Percentiles rank a stretch among this genome's conserved stretches.
phyloP scores from a whole-genome alignment of 2,329 filamentous ascomycete species.

The Emmonsia crescens region DNA sequence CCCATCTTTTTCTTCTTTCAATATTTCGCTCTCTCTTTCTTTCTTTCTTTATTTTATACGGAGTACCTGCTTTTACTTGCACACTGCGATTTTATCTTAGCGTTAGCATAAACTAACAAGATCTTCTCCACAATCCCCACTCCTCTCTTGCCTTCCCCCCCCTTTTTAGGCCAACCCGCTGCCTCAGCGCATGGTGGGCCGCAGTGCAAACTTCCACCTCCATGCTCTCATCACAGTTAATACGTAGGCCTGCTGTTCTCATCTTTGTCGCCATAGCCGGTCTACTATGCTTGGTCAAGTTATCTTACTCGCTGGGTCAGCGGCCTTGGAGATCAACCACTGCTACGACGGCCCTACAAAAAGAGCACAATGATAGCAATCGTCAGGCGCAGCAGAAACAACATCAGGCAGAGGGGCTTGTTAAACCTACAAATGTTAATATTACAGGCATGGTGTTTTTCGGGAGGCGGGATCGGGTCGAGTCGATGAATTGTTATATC shows the following conservation, averaged over 20 bases:
- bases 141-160: neutral
- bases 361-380: neutral
- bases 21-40: neutral
- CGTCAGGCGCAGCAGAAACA: neutral
- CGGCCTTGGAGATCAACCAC: neutral
- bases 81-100: neutral
- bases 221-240: neutral
- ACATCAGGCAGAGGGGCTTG: neutral
- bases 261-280: neutral
- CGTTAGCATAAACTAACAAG: neutral
- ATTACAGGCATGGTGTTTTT: conserved; percentile 9
- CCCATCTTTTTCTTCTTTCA: neutral
- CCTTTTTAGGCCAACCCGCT: neutral
- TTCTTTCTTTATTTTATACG: neutral
- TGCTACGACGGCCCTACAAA: neutral
- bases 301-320: neutral
- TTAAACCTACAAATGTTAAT: conserved; percentile 6
- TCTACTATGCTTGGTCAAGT: neutral
- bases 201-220: neutral
- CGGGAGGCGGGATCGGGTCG: conserved; percentile 7
- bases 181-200: neutral
- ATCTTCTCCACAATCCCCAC: neutral
- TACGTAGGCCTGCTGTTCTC: neutral
- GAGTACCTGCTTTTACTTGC: neutral
- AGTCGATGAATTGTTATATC: conserved; percentile 7